Evolutionary conservation across 257 asterid genomes (phyloP).

Genomic region (Petunia secreta): DNA sequence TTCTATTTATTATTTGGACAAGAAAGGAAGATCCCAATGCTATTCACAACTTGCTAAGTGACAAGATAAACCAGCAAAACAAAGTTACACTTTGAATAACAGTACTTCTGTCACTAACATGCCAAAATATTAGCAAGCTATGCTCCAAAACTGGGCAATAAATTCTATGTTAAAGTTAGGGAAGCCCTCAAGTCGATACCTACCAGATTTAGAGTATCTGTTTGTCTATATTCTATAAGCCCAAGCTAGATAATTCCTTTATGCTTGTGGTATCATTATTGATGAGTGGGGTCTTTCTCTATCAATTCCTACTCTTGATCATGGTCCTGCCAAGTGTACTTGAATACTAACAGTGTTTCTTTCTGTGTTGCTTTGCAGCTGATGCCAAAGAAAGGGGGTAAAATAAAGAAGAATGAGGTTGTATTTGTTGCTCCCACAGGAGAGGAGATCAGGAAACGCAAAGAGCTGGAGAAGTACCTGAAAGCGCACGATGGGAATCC

Average conservation of each 20-base stretch:
- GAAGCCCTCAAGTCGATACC: no score
- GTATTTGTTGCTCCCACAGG: conserved; percentile 83
- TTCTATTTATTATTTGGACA: no score
- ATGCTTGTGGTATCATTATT: not conserved
- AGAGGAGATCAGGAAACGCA: conserved; percentile 72
- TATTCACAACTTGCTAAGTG: no score
- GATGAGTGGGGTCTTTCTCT: no score
- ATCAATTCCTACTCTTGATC: no score
- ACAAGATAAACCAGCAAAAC: no score
- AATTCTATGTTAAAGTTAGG: no score
- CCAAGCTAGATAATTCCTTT: no score
- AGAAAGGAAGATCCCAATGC: not conserved
- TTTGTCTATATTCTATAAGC: not conserved
- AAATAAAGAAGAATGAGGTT: conserved; percentile 70
- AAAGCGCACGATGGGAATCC: conserved; percentile 75
- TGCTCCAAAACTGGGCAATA: no score
- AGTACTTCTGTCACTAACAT: no score
- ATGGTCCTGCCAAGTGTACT: not conserved
- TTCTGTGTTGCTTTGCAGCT: conserved; percentile 45
- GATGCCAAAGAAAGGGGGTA: conserved; percentile 61
- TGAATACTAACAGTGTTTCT: not conserved
- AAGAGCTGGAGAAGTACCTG: conserved; percentile 70
- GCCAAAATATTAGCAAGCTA: no score
- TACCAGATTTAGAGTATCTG: not conserved
- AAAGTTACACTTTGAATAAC: no score